Evolutionary conservation across 108 stramenopile species (phyloP).

Genomic region (Seminavis robusta): DNA sequence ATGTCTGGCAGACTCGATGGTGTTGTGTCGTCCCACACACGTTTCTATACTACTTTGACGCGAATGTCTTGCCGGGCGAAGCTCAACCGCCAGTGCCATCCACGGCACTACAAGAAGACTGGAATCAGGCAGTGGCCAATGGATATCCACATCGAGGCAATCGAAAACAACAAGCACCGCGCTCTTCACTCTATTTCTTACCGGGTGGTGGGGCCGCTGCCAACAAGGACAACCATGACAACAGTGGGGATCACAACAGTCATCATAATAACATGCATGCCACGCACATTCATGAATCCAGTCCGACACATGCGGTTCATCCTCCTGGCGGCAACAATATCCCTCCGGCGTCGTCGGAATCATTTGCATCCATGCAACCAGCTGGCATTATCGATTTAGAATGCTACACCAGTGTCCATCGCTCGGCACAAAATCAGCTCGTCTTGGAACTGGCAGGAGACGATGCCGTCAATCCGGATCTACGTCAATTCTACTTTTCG

Average conservation of each 20-base stretch:
- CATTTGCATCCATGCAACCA: slow-evolving; percentile 50
- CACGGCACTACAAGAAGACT: slow-evolving; percentile 61
- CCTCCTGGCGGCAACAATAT: no score
- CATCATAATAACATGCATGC: neutral
- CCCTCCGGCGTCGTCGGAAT: no score
- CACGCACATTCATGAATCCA: neutral
- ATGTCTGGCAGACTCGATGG: slow-evolving; percentile 92
- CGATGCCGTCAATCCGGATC: slow-evolving; percentile 69
- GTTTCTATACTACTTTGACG: slow-evolving; percentile 95
- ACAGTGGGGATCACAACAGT: neutral
- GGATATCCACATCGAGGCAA: slow-evolving; percentile 52
- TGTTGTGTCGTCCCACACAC: slow-evolving; percentile 95
- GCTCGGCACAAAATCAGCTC: slow-evolving; percentile 57
- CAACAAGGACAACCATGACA: slow-evolving; percentile 10
- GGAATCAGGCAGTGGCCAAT: slow-evolving; percentile 65
- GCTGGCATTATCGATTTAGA: slow-evolving; percentile 96
- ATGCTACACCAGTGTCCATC: slow-evolving; percentile 85
- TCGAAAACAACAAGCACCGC: slow-evolving; percentile 29
- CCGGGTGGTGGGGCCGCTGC: slow-evolving; percentile 23
- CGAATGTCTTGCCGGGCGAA: slow-evolving; percentile 49
- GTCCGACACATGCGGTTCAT: slow-evolving; percentile 2
- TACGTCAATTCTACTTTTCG: slow-evolving; percentile 88
- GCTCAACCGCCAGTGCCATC: slow-evolving; percentile 26
- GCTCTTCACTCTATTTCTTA: slow-evolving; percentile 35
- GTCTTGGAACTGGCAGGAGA: slow-evolving; percentile 83